Base-by-base conservation (phyloP, 2,329 filamentous ascomycete species). In the Zymoseptoria brevis region DNA sequence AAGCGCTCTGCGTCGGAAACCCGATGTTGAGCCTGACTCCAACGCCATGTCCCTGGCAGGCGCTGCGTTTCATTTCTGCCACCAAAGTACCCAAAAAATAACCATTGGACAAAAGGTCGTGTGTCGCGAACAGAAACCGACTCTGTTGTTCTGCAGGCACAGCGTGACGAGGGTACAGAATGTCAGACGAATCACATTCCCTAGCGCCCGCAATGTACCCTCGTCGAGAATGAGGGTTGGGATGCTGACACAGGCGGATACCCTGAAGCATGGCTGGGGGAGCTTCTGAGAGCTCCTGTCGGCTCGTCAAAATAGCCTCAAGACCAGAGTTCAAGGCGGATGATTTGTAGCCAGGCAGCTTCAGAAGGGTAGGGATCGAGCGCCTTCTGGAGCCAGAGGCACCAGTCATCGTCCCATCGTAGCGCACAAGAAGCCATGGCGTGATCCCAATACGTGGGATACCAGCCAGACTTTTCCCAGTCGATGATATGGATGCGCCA, bases 401-500 rank as follows among this genome's bases (percentile, higher is more conserved):
- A 22, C 54, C 54, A 56, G 24, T 56, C 54, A 35, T 51, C 54
- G 22, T 56, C 22, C 16, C 26, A 50, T 19, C 45, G 19, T 19
- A 50, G 11, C 49, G 49, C 50, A 21, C 55, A 53, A 19, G 24
- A 16, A n/a, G 55, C 49, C 48, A 22, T 8, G 16, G 55, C 16
- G n/a, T 57, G 53, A 21, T 57, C 55, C 55, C 55, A 57, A 26
- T 53, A 57, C n/a, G 21, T 53, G 30, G 55, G 55, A 21, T 53
- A 57, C 55, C 55, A 57, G 16, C 55, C 55, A 19, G 55, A 29
- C 19, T 22, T 35, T 52, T 53, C 26, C 49, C 55, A 57, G 26
- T 57, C 50, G 35, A 57, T 8, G 30, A 57, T 57, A 8, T 35
- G 48, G 26, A 56, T 19, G 16, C 24, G 41, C 54, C 54, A 56